These are phyloP conservation scores for Podospora comata DNA, from an alignment of 495 filamentous ascomycete genomes.

Conservation along the genomic window DNA sequence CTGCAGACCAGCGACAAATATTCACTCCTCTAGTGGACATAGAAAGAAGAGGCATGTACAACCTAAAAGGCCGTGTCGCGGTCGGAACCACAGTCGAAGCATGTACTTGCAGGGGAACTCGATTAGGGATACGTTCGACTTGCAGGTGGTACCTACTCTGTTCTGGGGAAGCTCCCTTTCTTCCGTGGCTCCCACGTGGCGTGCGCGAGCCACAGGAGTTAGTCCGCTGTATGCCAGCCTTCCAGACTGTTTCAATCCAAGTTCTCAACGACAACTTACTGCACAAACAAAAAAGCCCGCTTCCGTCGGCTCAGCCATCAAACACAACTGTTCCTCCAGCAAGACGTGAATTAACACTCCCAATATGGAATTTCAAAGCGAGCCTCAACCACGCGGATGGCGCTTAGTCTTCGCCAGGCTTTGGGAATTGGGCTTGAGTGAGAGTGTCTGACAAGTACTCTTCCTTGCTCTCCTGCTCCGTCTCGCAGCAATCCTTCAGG, in stretches of 20 bases:
- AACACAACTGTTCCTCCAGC: neutral
- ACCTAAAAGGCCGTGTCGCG: neutral
- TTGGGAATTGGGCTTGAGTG: constrained; percentile 23
- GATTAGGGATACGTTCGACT: neutral
- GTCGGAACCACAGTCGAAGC: neutral
- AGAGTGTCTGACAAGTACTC: neutral
- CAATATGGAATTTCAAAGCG: constrained; percentile 26
- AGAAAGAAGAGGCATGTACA: neutral
- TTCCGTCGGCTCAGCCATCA: too few species aligned
- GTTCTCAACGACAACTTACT: constrained; percentile 7
- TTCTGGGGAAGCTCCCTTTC: constrained; percentile 14
- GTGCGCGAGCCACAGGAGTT: constrained; percentile 12
- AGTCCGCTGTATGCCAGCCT: constrained; percentile 2
- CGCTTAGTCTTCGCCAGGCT: constrained; percentile 20
- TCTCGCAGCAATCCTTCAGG: constrained; percentile 9
- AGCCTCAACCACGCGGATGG: constrained; percentile 21
- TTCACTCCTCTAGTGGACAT: neutral
- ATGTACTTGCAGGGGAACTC: neutral
- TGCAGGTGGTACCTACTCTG: neutral
- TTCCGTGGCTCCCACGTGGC: constrained; percentile 24
- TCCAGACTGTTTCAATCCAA: constrained; percentile 26
- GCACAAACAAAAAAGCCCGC: too few species aligned
- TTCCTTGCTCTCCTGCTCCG: constrained; percentile 13
- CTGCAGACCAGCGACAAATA: neutral
- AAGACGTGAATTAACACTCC: constrained; percentile 23